phyloP scores from a whole-genome alignment of 83 land plant species.

The Picea mariana region DNA sequence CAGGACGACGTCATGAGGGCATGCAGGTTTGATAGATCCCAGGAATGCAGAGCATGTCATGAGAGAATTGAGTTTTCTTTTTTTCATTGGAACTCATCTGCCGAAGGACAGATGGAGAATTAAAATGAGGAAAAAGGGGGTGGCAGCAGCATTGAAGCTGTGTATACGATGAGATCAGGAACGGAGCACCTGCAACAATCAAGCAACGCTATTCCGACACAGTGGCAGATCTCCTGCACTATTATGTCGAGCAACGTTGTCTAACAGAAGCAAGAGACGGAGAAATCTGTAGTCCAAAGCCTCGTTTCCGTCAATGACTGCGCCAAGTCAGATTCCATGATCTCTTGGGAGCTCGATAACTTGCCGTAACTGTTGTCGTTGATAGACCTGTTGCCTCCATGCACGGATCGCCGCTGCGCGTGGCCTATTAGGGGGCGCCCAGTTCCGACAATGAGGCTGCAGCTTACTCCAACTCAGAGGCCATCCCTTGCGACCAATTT shows the following conservation, averaged over 20 bases:
- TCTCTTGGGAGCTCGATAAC: no score
- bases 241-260: background rate
- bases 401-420: slow-evolving; percentile 67
- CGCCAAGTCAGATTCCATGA: background rate
- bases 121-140: no score
- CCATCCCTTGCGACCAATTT: slow-evolving; percentile 74
- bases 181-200: background rate
- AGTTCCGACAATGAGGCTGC: slow-evolving; percentile 77
- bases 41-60: background rate
- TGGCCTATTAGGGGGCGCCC: slow-evolving; percentile 76
- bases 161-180: background rate
- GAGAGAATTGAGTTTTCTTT: background rate
- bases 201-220: background rate
- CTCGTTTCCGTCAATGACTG: background rate
- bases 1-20: no score
- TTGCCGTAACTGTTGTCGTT: background rate
- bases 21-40: no score
- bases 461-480: slow-evolving; percentile 64
- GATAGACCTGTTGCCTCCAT: slow-evolving; percentile 43
- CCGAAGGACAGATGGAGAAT: background rate
- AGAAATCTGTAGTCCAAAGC: background rate
- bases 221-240: slow-evolving; percentile 12
- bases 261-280: background rate
- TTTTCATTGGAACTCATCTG: background rate
- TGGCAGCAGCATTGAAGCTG: background rate